Evolutionary conservation across 805 yeast genomes (phyloP), one percentile per base, ranked within the genome.

Genomic region (Spathaspora passalidarum): DNA sequence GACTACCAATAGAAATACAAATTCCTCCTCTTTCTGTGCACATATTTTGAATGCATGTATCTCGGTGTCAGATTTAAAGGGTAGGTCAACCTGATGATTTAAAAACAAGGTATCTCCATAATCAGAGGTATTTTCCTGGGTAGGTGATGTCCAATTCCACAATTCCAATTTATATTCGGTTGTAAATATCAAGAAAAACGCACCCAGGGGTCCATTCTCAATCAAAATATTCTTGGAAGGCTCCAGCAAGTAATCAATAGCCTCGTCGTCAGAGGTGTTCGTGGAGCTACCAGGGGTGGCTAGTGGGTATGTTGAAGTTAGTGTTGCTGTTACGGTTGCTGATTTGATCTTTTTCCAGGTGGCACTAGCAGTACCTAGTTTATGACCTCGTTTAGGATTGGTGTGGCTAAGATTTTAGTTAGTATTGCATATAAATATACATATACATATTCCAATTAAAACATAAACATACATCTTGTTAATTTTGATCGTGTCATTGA

Each of bases 321-420:
- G 10, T 35, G 38, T 26, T n/a, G 40, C 39, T 6, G 20, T 36
- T 6, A 32, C 22, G 11, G 70, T 58, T 4, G 65, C 69, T 43
- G 63, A 69, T 50, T 66, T 69, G 49, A 72, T 57, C 48, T 70
- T 69, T 46, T 61, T 64, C 73, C 75, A 71, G 0, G 76, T 61
- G 22, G 75, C 76, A 8, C 66, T 57, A 4, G 74, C 61, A 1
- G 74, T 62, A 17, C 75, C 75, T 22, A 68, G 55, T 45, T 62
- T 59, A 49, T 69, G 62, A 5, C 74, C 76, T 43, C 57, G 58
- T 44, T 62, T 61, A 1, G 69, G 65, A 34, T 62, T 55, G 18
- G 69, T 61, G 42, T 63, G 52, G 10, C 49, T 46, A 45, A 39
- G 16, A 19, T 3, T 3, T 10, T 17, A 20, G 23, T 20, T 36